A percentile compares a stretch with the other conserved stretches of the same genome.
phyloP scores from a whole-genome alignment of 352 stramenopile species.

The Phytopythium montanum region DNA sequence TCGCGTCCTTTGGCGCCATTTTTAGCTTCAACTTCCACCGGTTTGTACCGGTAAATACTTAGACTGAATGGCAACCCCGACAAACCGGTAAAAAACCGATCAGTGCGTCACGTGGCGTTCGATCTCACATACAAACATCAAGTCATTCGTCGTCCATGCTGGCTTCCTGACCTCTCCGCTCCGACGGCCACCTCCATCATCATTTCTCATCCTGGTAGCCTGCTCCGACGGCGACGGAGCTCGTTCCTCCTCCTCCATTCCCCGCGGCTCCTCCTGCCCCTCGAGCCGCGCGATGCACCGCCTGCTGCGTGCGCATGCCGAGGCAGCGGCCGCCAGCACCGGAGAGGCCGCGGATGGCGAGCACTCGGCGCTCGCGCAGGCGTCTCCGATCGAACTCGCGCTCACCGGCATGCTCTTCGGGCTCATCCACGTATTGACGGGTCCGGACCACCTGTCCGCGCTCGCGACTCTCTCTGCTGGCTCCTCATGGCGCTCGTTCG shows the following conservation, averaged over 20 bases:
- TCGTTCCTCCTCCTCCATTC: background rate
- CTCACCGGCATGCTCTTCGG: constrained; percentile 61
- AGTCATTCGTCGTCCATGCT: background rate
- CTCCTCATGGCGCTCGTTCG: constrained; percentile 74
- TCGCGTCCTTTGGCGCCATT: no score
- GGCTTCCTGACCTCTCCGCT: background rate
- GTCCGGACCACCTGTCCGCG: constrained; percentile 85
- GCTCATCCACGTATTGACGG: constrained; percentile 59
- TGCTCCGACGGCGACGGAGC: no score
- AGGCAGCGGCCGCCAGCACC: constrained; percentile 10
- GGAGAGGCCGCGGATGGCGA: constrained; percentile 15
- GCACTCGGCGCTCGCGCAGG: constrained; percentile 26
- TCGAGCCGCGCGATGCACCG: constrained; percentile 18
- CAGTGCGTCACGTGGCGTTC: background rate
- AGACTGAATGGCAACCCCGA: no score
- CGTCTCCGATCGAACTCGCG: constrained; percentile 31
- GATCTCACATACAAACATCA: background rate
- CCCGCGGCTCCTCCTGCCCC: background rate
- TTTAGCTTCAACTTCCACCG: no score
- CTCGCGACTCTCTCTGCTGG: constrained; percentile 76
- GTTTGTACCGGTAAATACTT: background rate
- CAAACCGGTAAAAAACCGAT: background rate
- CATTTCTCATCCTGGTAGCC: background rate
- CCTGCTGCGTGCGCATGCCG: constrained; percentile 34
- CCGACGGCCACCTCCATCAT: background rate